A percentile compares a stretch with the other conserved stretches of the same genome.
phyloP scores from a whole-genome alignment of 23 red algal genomes.

The Gracilaria domingensis region DNA sequence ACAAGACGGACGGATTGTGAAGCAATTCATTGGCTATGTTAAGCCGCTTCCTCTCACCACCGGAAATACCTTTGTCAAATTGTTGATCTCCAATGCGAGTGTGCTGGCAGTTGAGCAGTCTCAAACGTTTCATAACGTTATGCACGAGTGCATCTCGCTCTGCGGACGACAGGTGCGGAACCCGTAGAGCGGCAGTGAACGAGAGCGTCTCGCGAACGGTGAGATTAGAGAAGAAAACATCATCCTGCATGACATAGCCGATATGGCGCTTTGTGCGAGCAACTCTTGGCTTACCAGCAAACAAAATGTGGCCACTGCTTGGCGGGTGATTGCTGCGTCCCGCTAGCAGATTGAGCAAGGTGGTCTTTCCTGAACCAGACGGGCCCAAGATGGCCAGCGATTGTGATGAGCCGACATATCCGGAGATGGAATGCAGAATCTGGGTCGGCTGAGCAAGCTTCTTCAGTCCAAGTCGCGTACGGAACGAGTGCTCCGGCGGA shows the following conservation, averaged over 20 bases:
- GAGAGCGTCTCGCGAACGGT: constrained; percentile 85
- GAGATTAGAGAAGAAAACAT: constrained; percentile 92
- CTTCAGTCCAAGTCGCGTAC: not conserved
- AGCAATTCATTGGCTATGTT: constrained; percentile 97
- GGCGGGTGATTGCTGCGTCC: constrained; percentile 64
- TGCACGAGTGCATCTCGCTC: constrained; percentile 65
- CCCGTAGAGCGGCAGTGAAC: constrained; percentile 79
- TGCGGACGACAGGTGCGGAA: constrained; percentile 39
- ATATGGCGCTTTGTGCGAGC: constrained; percentile 76
- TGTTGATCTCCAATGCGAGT: constrained; percentile 87
- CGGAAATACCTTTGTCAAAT: constrained; percentile 85
- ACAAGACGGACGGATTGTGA: constrained; percentile 81
- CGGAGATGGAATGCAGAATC: constrained; percentile 78
- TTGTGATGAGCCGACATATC: constrained; percentile 66
- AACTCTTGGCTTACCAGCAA: constrained; percentile 63
- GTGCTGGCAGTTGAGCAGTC: constrained; percentile 69
- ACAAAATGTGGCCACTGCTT: constrained; percentile 64
- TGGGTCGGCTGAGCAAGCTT: not conserved
- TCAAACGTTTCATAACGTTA: constrained; percentile 61
- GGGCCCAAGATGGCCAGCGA: constrained; percentile 88
- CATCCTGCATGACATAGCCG: constrained; percentile 96
- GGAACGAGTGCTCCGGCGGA: not conserved
- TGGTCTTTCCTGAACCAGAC: constrained; percentile 81
- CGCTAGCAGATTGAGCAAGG: constrained; percentile 87
- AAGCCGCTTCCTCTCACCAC: constrained; percentile 93